Evolutionary conservation across 257 asterid species (phyloP).

Genomic region (Fraxinus quadrangulata): DNA sequence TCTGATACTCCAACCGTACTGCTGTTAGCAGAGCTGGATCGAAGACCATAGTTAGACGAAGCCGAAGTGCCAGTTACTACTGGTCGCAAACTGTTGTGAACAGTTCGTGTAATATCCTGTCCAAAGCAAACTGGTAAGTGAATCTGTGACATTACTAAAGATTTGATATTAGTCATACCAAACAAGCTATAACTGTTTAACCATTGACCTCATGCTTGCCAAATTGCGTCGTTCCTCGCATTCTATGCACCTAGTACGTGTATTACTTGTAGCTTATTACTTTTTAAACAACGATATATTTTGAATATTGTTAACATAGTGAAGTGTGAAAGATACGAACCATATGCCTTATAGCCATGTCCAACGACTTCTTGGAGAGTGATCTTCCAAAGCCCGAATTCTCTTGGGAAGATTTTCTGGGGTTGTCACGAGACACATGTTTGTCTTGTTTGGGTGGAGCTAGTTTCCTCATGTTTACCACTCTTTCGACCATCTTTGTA

Average conservation of each 20-base stretch:
- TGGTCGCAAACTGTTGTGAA: constrained; percentile 37
- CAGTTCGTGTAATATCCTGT: constrained; percentile 72
- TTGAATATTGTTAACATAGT: background rate
- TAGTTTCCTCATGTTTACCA: constrained; percentile 87
- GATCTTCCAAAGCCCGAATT: constrained; percentile 80
- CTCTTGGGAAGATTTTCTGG: constrained; percentile 51
- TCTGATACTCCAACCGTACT: constrained; percentile 37
- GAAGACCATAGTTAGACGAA: constrained; percentile 31
- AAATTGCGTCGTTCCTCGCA: background rate
- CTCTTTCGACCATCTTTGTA: constrained; percentile 83
- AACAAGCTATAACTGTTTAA: background rate
- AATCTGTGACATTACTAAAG: background rate
- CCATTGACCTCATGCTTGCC: background rate
- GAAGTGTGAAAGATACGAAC: constrained; percentile 38
- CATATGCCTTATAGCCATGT: constrained; percentile 95
- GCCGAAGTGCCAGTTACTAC: constrained; percentile 34
- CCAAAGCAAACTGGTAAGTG: background rate
- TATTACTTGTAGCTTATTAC: background rate
- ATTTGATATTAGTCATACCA: background rate
- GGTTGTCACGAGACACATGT: constrained; percentile 32
- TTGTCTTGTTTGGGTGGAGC: constrained; percentile 79
- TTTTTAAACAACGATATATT: background rate
- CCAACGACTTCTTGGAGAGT: constrained; percentile 73
- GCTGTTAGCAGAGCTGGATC: constrained; percentile 35
- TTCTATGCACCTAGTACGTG: background rate